Percentiles rank a stretch among this genome's conserved stretches.
Evolutionary conservation across 1,284 basidiomycete genomes (phyloP).

Genomic region (Microbotryum silenes-acaulis): DNA sequence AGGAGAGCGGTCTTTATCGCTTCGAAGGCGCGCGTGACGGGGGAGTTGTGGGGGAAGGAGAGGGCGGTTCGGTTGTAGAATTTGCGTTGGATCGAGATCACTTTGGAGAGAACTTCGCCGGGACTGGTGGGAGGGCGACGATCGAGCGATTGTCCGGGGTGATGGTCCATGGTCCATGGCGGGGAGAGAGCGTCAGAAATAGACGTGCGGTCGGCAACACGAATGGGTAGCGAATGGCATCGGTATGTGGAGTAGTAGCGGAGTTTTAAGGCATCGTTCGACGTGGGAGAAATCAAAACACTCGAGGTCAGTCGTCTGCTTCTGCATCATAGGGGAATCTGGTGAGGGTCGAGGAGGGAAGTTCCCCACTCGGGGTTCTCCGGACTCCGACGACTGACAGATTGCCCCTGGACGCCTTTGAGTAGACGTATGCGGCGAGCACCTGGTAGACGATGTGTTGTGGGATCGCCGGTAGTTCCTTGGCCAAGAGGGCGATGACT

Average conservation of each 20-base stretch:
- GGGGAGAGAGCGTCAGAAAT: background rate
- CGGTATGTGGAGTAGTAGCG: no score
- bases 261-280: no score
- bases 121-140: slow-evolving; percentile 4
- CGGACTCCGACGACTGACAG: slow-evolving; percentile 9
- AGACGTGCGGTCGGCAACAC: no score
- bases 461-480: slow-evolving; percentile 6
- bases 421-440: slow-evolving; percentile 26
- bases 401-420: slow-evolving; percentile 26
- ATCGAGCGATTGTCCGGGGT: background rate
- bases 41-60: background rate
- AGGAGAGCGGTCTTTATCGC: slow-evolving; percentile 23
- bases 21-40: slow-evolving; percentile 23
- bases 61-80: slow-evolving; percentile 1
- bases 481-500: slow-evolving; percentile 22
- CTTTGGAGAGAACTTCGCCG: slow-evolving; percentile 26
- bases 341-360: no score
- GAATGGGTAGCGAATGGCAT: no score
- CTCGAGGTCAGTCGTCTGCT: no score
- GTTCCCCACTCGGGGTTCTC: background rate
- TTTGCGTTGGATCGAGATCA: slow-evolving; percentile 26
- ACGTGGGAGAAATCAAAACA: no score
- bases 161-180: background rate
- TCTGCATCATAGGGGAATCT: no score
- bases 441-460: slow-evolving; percentile 25